Evolutionary conservation across 306 rosid genomes (phyloP).

Genomic region (Clitoria ternatea): DNA sequence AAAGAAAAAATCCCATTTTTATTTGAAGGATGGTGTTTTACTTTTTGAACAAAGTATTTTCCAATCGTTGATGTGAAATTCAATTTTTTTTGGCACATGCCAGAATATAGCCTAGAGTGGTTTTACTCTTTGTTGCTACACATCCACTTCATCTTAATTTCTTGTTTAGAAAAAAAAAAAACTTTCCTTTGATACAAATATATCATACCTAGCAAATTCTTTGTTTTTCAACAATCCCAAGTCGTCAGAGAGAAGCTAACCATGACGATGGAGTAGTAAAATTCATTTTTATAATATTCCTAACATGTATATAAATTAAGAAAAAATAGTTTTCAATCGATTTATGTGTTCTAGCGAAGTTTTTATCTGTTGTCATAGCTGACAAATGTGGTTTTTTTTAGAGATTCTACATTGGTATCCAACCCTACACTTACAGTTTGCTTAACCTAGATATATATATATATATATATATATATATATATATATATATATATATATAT

Average conservation of each 20-base stretch:
- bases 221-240: not conserved
- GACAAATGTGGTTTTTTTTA: not conserved
- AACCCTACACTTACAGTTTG: too few species aligned
- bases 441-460: not conserved
- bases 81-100: not conserved
- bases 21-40: not conserved
- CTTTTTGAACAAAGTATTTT: not conserved
- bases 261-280: not conserved
- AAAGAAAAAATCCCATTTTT: not conserved
- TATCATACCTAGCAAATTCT: not conserved
- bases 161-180: not conserved
- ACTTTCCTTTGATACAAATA: not conserved
- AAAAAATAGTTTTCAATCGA: not conserved
- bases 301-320: not conserved
- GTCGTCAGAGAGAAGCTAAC: not conserved
- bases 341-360: not conserved
- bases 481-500: too few species aligned
- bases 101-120: not conserved
- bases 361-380: not conserved
- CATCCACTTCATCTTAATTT: not conserved
- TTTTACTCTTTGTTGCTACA: not conserved
- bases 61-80: not conserved
- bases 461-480: too few species aligned
- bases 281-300: not conserved
- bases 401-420: too few species aligned